Base-by-base conservation (phyloP, 768 basidiomycete species). In the Phlegmacium glaucopus region DNA sequence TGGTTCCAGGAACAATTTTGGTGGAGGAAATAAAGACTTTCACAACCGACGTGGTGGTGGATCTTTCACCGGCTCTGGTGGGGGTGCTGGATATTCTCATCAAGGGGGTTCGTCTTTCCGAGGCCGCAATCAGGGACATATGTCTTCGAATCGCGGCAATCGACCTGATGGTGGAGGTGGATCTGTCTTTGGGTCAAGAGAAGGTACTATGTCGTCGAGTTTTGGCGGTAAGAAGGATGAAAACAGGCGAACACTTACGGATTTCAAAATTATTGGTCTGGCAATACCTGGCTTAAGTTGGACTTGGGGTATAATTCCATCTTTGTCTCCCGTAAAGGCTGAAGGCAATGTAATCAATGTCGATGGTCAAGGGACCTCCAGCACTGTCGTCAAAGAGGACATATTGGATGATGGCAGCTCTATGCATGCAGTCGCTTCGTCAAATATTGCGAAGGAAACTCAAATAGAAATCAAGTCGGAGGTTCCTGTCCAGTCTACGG, bases 201-300 rank as follows among this genome's bases (percentile, higher is more conserved):
- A 87, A 62, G 72, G 74, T 35, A 54, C 71, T 15, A 58, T 70
- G 55, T 64, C 69, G 44, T 71, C 75, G 42, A 76, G 65, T 55
- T 67, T 74, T 58, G 65, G 61, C 51, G 82, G 84, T 77, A 90
- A 90, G 78, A 87, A 86, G 68, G 88, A 90, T 62, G 90, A 92
- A 66, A 87, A 87, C 63, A 81, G 86, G 61, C 82, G 91, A 59
- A 96, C 94, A 26, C 83, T 99, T 57, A 97, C 94, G 30, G 95
- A 98, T 71, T 99, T 99, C 80, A 91, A 95, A 71, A 93, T 99
- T 63, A 76, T 94, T 61, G 94, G 89, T 22, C 75, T 97, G 56
- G 83, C 90, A 63, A 87, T 96, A 55, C 81, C 76, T 57, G 84
- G 87, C 55, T 71, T 96, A 49, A 72, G 71, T 55, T 97, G 95